A percentile compares a stretch with the other conserved stretches of the same genome.
Conservation (phyloP, 192 early-diverging fungal genomes). For the Backusella westeae region DNA sequence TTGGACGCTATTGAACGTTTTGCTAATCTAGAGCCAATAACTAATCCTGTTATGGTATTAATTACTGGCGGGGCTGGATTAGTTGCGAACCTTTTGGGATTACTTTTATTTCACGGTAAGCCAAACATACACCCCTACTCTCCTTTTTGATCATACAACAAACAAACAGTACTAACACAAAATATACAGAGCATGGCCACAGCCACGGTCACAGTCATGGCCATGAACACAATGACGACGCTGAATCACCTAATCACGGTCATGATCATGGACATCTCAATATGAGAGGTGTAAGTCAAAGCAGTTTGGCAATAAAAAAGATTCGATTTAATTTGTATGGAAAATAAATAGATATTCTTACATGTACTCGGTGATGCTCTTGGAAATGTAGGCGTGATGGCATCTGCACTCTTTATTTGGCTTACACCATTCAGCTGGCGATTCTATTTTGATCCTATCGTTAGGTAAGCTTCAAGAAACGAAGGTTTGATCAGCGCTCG, state of each 20-base stretch:
- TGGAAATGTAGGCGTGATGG: conserved; percentile 85
- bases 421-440: conserved; percentile 64
- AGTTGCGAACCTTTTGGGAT: conserved; percentile 72
- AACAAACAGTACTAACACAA: conserved; percentile 16
- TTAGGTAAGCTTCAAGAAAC: conserved; percentile 46
- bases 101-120: conserved; percentile 78
- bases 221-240: conserved; percentile 34
- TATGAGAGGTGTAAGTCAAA: conserved; percentile 44
- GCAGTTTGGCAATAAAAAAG: not conserved
- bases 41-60: conserved; percentile 71
- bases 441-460: conserved; percentile 83
- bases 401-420: conserved; percentile 76
- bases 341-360: conserved; percentile 59
- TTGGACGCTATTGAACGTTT: conserved; percentile 86
- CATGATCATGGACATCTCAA: conserved; percentile 42
- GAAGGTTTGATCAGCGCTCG: not conserved
- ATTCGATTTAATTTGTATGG: not conserved
- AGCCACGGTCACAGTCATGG: not conserved
- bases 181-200: not conserved
- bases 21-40: conserved; percentile 64
- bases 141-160: not conserved
- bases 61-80: conserved; percentile 80
- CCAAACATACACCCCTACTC: not conserved
- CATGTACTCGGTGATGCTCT: conserved; percentile 91
- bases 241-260: conserved; percentile 14